Conservation (phyloP, 2,329 filamentous ascomycete genomes). For the Aureobasidium musti region DNA sequence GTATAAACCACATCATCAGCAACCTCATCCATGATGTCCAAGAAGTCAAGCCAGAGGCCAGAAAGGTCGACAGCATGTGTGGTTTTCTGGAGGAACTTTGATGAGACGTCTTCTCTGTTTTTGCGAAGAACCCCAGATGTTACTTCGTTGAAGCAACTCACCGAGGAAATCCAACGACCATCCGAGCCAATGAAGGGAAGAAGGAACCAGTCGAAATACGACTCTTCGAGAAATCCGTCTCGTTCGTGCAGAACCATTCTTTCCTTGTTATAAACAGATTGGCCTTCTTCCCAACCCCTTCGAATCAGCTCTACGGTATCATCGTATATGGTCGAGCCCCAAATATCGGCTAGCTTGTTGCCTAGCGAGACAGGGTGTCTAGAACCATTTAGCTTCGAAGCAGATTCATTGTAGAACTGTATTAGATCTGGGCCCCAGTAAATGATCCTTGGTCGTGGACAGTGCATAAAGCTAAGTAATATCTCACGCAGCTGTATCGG, state of each 20-base stretch:
- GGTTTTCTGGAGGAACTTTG: not conserved
- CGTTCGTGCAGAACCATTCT: not conserved
- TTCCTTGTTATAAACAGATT: slow-evolving; percentile 1
- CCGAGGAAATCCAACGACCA: slow-evolving; percentile 7
- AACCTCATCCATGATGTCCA: slow-evolving; percentile 24
- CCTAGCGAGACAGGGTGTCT: slow-evolving; percentile 14
- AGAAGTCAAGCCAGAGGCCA: slow-evolving; percentile 29
- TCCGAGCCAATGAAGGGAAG: slow-evolving; percentile 3
- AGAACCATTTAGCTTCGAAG: not conserved
- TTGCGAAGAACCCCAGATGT: not conserved
- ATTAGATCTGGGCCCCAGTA: slow-evolving; percentile 22
- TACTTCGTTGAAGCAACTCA: slow-evolving; percentile 19
- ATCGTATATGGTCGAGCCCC: not conserved
- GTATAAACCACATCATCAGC: slow-evolving; percentile 30
- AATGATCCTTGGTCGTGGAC: not conserved
- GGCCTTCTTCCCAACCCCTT: not conserved
- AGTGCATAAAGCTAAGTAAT: not conserved
- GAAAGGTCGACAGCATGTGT: slow-evolving; percentile 13
- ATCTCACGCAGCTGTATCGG: not conserved
- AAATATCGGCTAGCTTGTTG: slow-evolving; percentile 2
- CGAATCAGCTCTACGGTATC: not conserved
- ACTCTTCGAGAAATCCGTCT: slow-evolving; percentile 3
- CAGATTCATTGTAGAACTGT: slow-evolving; percentile 23
- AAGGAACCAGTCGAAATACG: slow-evolving; percentile 18
- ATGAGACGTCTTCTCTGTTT: slow-evolving; percentile 3